phyloP scores from a whole-genome alignment of 2,329 filamentous ascomycete species.

The Fusarium keratoplasticum region DNA sequence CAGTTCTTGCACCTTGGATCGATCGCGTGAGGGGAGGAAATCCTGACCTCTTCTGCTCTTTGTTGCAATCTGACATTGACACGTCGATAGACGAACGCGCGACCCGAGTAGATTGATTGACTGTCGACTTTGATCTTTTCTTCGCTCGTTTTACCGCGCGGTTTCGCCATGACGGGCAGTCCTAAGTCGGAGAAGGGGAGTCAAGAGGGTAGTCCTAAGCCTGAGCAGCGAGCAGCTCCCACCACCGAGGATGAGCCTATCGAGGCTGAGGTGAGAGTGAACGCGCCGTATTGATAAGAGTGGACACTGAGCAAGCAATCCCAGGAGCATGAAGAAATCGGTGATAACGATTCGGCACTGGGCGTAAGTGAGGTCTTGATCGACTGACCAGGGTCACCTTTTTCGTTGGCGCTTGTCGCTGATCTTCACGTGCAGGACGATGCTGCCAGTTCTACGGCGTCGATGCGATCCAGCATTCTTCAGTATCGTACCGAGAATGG shows the following conservation, averaged over 20 bases:
- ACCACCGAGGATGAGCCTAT: constrained; percentile 15
- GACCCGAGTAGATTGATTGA: neutral
- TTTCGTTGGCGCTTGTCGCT: neutral
- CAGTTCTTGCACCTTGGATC: neutral
- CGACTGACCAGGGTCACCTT: neutral
- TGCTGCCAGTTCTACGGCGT: constrained; percentile 45
- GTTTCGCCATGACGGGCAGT: constrained; percentile 5
- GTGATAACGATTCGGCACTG: constrained; percentile 40
- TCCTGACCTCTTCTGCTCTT: neutral
- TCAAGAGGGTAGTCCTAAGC: neutral
- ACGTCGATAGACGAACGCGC: neutral
- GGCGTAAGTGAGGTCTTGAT: constrained; percentile 21
- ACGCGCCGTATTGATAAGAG: neutral
- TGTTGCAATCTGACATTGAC: neutral
- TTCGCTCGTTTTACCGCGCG: neutral
- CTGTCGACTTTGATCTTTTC: neutral
- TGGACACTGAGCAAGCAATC: neutral
- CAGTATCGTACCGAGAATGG: constrained; percentile 53
- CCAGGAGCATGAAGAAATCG: constrained; percentile 11
- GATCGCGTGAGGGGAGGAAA: constrained; percentile 3
- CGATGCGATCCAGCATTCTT: constrained; percentile 51
- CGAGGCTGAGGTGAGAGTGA: constrained; percentile 30
- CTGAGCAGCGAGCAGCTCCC: neutral
- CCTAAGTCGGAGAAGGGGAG: neutral
- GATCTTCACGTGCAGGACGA: constrained; percentile 37